These are phyloP conservation scores for Solanum appendiculatum DNA, from an alignment of 257 asterid genomes.

Conservation along the genomic window DNA sequence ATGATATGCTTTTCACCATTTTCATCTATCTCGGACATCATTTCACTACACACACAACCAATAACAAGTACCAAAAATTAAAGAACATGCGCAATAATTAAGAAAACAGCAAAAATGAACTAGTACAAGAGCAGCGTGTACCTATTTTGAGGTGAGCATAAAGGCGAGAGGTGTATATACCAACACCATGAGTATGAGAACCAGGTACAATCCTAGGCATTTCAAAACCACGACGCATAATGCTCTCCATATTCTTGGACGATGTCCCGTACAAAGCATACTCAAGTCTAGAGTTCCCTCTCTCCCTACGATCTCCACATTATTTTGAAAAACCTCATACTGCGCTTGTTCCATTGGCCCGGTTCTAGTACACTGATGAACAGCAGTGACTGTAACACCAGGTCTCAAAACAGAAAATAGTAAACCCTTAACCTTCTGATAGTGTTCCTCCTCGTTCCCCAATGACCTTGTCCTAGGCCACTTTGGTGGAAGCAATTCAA, in stretches of 20 bases:
- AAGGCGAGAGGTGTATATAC: conserved; percentile 43
- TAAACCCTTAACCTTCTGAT: conserved; percentile 17
- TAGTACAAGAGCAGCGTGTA: neutral
- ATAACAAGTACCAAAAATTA: neutral
- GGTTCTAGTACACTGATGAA: conserved; percentile 30
- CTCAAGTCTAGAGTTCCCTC: conserved; percentile 41
- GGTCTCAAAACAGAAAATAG: conserved; percentile 21
- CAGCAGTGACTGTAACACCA: conserved; percentile 25
- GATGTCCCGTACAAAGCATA: conserved; percentile 68
- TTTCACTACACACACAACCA: too few relatives aligned
- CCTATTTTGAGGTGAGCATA: conserved; percentile 34
- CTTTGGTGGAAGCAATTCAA: conserved; percentile 24
- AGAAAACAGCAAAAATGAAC: neutral
- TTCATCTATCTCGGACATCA: too few relatives aligned
- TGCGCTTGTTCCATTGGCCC: conserved; percentile 32
- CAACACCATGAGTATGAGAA: conserved; percentile 28
- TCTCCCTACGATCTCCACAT: conserved; percentile 27
- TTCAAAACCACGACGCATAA: conserved; percentile 47
- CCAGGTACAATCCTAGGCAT: conserved; percentile 10
- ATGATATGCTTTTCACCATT: conserved; percentile 10
- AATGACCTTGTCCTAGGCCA: conserved; percentile 46
- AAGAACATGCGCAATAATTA: neutral
- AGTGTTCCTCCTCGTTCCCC: conserved; percentile 12
- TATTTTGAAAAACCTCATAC: conserved; percentile 29
- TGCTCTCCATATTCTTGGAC: conserved; percentile 40